These are phyloP conservation scores for Dactylonectria macrodidyma DNA, from an alignment of 2,329 filamentous ascomycete species.

Conservation along the genomic window DNA sequence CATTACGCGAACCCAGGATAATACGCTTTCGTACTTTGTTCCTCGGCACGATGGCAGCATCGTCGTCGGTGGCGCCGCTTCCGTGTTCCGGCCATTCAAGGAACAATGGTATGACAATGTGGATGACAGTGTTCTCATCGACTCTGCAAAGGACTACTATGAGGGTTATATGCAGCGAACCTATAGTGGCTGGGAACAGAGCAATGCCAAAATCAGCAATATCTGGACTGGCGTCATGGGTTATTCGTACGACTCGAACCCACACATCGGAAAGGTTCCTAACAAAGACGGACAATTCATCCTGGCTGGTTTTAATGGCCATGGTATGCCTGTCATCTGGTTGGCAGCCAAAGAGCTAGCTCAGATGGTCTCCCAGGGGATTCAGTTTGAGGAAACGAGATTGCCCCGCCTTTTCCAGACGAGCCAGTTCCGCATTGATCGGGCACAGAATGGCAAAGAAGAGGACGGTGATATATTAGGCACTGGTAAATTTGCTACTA, in stretches of 20 bases:
- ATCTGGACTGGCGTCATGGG: conserved; percentile 11
- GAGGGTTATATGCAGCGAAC: conserved; percentile 3
- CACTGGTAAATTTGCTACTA: neutral
- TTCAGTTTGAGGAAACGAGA: conserved; percentile 3
- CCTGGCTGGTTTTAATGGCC: neutral
- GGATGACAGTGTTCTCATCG: conserved; percentile 1
- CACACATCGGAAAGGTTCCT: neutral
- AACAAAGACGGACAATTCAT: neutral
- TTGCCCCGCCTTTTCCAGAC: neutral
- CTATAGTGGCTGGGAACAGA: neutral
- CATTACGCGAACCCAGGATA: neutral
- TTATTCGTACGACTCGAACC: neutral
- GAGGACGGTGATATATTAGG: conserved; percentile 1
- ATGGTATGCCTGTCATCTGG: conserved; percentile 5
- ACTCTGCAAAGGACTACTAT: neutral
- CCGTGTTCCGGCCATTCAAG: neutral
- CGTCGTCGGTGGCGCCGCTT: neutral
- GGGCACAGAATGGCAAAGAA: neutral
- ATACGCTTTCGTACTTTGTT: neutral
- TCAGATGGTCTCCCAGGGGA: neutral
- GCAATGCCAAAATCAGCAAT: neutral
- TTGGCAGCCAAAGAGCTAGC: neutral
- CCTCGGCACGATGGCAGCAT: conserved; percentile 1
- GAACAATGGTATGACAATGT: conserved; percentile 1
- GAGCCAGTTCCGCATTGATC: neutral